Percentiles rank a stretch among this genome's conserved stretches.
Conservation (phyloP, 1,139 yeast species). For the Yamadazyma atmosphaerica region DNA sequence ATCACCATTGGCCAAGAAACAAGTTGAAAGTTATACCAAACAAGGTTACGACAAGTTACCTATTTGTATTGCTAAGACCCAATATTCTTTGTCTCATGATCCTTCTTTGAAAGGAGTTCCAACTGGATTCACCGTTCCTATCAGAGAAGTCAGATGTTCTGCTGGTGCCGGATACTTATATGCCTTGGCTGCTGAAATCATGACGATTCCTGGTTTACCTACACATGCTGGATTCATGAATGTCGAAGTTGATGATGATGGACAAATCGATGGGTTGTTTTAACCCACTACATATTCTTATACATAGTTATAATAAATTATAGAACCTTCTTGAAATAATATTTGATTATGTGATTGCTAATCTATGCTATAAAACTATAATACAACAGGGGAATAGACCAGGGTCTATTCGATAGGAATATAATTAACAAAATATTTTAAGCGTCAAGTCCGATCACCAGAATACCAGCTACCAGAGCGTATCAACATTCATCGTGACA, state of each 20-base stretch:
- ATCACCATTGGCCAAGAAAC: constrained; percentile 64
- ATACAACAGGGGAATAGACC: neutral
- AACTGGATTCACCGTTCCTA: constrained; percentile 73
- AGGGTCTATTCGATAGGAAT: neutral
- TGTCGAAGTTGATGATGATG: constrained; percentile 76
- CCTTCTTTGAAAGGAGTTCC: constrained; percentile 83
- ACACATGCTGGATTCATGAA: constrained; percentile 85
- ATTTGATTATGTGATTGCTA: neutral
- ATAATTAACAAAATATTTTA: too few relatives aligned
- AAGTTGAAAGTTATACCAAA: constrained; percentile 61
- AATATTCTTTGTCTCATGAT: constrained; percentile 79
- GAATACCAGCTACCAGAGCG: constrained; percentile 1
- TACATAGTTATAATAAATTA: too few relatives aligned
- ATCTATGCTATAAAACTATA: constrained; percentile 2
- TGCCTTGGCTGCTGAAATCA: constrained; percentile 80
- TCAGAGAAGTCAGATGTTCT: constrained; percentile 76
- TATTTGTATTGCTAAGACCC: constrained; percentile 82
- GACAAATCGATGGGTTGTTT: constrained; percentile 78
- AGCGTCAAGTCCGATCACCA: neutral
- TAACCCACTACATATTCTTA: constrained; percentile 23
- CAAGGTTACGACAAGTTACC: constrained; percentile 79
- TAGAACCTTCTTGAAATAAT: too few relatives aligned
- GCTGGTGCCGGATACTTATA: constrained; percentile 84
- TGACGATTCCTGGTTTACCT: constrained; percentile 83
- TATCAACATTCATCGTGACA: neutral